A percentile compares a stretch with the other conserved stretches of the same genome.
These are phyloP conservation scores for Cryptosporidium sp. DNA, from an alignment of 169 alveolate genomes.

Conservation along the genomic window DNA sequence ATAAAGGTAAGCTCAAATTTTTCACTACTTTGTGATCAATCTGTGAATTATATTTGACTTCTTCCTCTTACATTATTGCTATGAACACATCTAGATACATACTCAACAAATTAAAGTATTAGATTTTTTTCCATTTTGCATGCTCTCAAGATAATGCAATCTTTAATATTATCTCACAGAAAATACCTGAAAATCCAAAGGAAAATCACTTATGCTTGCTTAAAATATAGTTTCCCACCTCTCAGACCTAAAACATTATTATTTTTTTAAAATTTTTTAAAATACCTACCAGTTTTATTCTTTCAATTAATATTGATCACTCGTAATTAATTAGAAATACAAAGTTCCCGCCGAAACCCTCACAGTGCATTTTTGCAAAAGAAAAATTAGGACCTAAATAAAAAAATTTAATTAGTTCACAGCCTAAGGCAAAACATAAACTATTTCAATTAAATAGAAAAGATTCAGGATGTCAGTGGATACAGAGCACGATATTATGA, in stretches of 20 bases:
- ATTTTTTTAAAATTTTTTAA: background rate
- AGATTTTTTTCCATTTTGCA: background rate
- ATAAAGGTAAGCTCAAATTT: background rate
- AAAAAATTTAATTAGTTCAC: background rate
- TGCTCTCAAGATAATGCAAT: background rate
- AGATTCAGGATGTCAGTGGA: background rate
- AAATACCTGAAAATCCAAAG: too few relatives aligned
- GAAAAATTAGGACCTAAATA: background rate
- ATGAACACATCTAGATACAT: background rate
- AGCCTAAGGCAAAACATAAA: background rate
- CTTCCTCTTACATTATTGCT: too few relatives aligned
- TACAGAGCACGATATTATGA: background rate
- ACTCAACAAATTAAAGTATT: background rate
- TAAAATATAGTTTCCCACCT: too few relatives aligned
- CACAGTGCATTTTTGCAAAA: constrained; percentile 2
- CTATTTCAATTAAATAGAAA: background rate
- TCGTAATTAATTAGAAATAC: background rate
- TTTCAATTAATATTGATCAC: background rate
- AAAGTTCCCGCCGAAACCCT: background rate
- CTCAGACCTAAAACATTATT: background rate
- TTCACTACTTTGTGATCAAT: background rate
- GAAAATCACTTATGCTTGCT: too few relatives aligned
- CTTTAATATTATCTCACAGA: too few relatives aligned
- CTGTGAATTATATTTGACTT: too few relatives aligned
- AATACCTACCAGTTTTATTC: too few relatives aligned